Evolutionary conservation across 2,329 filamentous ascomycete species (phyloP).

Genomic region (Neodidymelliopsis sp.): DNA sequence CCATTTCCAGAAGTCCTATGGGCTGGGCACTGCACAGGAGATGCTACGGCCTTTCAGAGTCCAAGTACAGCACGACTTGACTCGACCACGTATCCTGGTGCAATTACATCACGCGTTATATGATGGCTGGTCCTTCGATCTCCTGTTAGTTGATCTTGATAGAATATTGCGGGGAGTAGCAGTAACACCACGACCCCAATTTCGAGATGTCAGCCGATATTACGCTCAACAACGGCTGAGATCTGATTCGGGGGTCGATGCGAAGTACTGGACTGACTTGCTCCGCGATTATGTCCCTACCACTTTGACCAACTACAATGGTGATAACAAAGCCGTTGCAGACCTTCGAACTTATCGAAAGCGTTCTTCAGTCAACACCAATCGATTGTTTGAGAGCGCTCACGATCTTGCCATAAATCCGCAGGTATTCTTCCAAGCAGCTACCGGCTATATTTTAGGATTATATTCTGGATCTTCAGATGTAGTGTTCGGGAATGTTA

Average conservation of each 20-base stretch:
- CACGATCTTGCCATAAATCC: slow-evolving; percentile 59
- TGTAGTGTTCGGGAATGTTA: slow-evolving; percentile 78
- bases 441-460: slow-evolving; percentile 70
- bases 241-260: background rate
- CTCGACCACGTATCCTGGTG: slow-evolving; percentile 47
- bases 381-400: slow-evolving; percentile 26
- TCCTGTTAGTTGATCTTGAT: slow-evolving; percentile 73
- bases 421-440: slow-evolving; percentile 79
- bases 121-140: slow-evolving; percentile 91
- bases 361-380: slow-evolving; percentile 28
- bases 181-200: slow-evolving; percentile 61
- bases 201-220: slow-evolving; percentile 64
- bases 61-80: slow-evolving; percentile 56
- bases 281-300: slow-evolving; percentile 65
- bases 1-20: slow-evolving; percentile 51
- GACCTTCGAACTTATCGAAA: slow-evolving; percentile 24
- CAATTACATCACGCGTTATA: slow-evolving; percentile 85
- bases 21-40: slow-evolving; percentile 45
- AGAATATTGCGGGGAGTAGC: slow-evolving; percentile 53
- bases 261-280: slow-evolving; percentile 73
- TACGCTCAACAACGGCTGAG: slow-evolving; percentile 10
- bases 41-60: slow-evolving; percentile 68
- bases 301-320: slow-evolving; percentile 66
- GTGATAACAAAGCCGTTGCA: slow-evolving; percentile 29
- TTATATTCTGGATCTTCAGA: slow-evolving; percentile 71